A percentile compares a stretch with the other conserved stretches of the same genome.
Evolutionary conservation across 805 yeast genomes (phyloP).

Genomic region (Ascoidea tarda): DNA sequence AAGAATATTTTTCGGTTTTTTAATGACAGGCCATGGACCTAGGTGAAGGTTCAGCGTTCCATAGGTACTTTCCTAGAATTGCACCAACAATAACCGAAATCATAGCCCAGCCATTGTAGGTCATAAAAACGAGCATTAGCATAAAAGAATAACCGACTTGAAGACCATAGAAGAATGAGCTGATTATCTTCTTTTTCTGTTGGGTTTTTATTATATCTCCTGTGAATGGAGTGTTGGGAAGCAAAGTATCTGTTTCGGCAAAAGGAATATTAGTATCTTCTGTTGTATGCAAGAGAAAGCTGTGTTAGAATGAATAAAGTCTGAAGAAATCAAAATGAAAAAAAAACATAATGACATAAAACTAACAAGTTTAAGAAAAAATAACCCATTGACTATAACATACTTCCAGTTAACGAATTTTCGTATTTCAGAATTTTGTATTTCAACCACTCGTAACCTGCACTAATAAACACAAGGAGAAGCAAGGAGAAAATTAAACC

Average conservation of each 20-base stretch:
- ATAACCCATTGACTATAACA: not conserved
- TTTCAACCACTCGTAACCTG: slow-evolving; percentile 50
- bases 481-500: slow-evolving; percentile 40
- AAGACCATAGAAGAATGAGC: slow-evolving; percentile 37
- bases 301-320: no score
- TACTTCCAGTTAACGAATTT: slow-evolving; percentile 3
- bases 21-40: no score
- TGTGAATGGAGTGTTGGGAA: no score
- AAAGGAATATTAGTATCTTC: slow-evolving; percentile 1
- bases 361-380: no score
- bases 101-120: slow-evolving; percentile 81
- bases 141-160: slow-evolving; percentile 60
- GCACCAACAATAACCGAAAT: slow-evolving; percentile 62
- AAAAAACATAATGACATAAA: no score
- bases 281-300: no score
- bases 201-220: no score
- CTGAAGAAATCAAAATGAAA: no score
- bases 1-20: no score
- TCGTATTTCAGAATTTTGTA: slow-evolving; percentile 1
- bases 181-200: slow-evolving; percentile 15
- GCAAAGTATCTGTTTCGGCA: slow-evolving; percentile 1
- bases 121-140: slow-evolving; percentile 76
- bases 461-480: slow-evolving; percentile 31
- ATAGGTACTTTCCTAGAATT: slow-evolving; percentile 46
- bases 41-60: slow-evolving; percentile 22